Percentiles rank a stretch among this genome's conserved stretches.
Conservation (phyloP, 768 basidiomycete genomes). For the Flagelloscypha sp. region DNA sequence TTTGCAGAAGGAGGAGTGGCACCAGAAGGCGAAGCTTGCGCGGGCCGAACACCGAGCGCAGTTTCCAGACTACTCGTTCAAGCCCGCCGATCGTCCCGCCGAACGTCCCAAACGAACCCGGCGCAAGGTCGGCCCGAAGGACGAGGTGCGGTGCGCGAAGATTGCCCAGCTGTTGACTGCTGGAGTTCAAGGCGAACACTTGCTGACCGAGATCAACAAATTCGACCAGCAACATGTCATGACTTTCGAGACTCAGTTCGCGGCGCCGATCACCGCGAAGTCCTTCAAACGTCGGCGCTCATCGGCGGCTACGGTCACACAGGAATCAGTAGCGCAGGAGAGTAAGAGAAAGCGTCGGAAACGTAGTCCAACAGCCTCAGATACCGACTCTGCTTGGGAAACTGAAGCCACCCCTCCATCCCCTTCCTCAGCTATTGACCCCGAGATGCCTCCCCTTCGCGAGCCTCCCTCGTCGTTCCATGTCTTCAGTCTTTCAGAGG, state of each 20-base stretch:
- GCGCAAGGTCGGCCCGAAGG: slow-evolving; percentile 55
- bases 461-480: slow-evolving; percentile 11
- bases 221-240: slow-evolving; percentile 47
- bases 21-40: slow-evolving; percentile 63
- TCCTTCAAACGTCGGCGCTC: slow-evolving; percentile 63
- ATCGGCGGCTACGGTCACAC: slow-evolving; percentile 49
- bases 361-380: slow-evolving; percentile 25
- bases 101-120: slow-evolving; percentile 45
- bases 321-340: slow-evolving; percentile 8
- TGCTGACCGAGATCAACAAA: slow-evolving; percentile 46
- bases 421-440: slow-evolving; percentile 12
- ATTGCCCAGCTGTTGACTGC: slow-evolving; percentile 57
- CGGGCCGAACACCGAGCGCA: slow-evolving; percentile 62
- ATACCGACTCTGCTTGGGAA: slow-evolving; percentile 27
- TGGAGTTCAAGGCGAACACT: slow-evolving; percentile 47
- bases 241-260: slow-evolving; percentile 63
- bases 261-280: slow-evolving; percentile 64
- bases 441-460: slow-evolving; percentile 17
- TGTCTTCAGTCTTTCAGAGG: slow-evolving; percentile 10
- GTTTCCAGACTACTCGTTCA: slow-evolving; percentile 71
- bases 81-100: slow-evolving; percentile 45
- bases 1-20: slow-evolving; percentile 73
- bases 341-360: slow-evolving; percentile 15
- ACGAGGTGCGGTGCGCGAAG: slow-evolving; percentile 55
- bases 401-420: slow-evolving; percentile 13